Conservation (phyloP, 306 rosid species). For the Nissolia schottii region DNA sequence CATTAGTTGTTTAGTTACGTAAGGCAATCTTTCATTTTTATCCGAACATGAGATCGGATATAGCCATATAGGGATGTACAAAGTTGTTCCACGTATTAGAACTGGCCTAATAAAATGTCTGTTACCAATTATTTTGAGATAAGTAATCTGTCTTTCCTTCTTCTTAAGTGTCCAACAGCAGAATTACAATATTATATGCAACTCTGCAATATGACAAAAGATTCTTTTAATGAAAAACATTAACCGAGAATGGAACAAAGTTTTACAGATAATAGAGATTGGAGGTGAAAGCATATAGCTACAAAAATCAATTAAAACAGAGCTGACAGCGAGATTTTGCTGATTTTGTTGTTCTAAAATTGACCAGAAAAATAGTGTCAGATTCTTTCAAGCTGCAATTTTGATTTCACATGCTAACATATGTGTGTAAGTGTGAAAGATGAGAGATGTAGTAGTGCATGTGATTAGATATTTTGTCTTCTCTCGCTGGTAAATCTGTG, state of each 20-base stretch:
- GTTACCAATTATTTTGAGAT: background rate
- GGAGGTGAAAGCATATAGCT: background rate
- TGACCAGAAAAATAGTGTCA: background rate
- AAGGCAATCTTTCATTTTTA: too few species aligned
- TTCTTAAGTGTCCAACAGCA: background rate
- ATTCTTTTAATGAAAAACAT: background rate
- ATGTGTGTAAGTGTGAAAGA: background rate
- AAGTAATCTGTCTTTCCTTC: background rate
- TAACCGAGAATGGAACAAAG: background rate
- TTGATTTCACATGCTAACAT: slow-evolving; percentile 19
- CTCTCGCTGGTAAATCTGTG: background rate
- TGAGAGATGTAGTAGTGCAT: background rate
- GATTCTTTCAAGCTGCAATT: background rate
- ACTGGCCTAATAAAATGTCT: background rate
- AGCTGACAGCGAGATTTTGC: slow-evolving; percentile 11
- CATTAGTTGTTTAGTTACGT: background rate
- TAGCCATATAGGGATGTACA: background rate
- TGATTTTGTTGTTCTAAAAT: background rate
- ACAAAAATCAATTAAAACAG: slow-evolving; percentile 11
- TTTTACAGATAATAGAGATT: background rate
- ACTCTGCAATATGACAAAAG: background rate
- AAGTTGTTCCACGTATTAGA: background rate
- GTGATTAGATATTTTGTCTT: slow-evolving; percentile 23
- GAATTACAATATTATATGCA: background rate
- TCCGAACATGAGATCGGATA: background rate